Percentiles rank a stretch among this genome's conserved stretches.
Evolutionary conservation across 306 rosid genomes (phyloP).

Genomic region (Casuarina cunninghamiana): DNA sequence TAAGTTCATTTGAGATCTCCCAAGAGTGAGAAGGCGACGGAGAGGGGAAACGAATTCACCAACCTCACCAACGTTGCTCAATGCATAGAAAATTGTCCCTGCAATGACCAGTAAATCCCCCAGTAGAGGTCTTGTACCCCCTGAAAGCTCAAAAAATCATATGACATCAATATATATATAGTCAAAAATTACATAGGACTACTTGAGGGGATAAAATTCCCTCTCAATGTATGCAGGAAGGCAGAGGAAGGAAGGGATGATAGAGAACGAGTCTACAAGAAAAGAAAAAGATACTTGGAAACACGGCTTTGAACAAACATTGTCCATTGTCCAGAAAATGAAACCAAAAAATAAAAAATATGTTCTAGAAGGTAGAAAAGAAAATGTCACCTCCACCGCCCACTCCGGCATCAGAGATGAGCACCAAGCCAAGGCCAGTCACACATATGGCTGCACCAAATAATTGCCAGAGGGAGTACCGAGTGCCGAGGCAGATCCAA

Average conservation of each 20-base stretch:
- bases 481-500: conserved; percentile 56
- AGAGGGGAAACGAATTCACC: background rate
- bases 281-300: background rate
- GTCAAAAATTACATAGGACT: background rate
- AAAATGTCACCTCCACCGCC: conserved; percentile 54
- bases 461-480: conserved; percentile 60
- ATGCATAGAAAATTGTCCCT: conserved; percentile 59
- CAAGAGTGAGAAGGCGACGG: background rate
- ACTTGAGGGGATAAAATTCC: background rate
- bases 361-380: background rate
- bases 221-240: background rate
- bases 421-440: conserved; percentile 60
- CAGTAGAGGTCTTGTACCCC: conserved; percentile 52
- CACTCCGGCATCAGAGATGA: conserved; percentile 65
- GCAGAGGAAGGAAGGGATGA: background rate
- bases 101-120: conserved; percentile 66
- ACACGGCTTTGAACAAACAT: background rate
- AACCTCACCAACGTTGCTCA: conserved; percentile 80
- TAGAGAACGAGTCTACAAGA: background rate
- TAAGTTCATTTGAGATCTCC: background rate
- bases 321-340: background rate
- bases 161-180: background rate
- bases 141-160: conserved; percentile 32
- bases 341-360: background rate
- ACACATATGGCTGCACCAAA: conserved; percentile 56